These are phyloP conservation scores for Fusarium longipes DNA, from an alignment of 2,329 filamentous ascomycete species.

Conservation along the genomic window DNA sequence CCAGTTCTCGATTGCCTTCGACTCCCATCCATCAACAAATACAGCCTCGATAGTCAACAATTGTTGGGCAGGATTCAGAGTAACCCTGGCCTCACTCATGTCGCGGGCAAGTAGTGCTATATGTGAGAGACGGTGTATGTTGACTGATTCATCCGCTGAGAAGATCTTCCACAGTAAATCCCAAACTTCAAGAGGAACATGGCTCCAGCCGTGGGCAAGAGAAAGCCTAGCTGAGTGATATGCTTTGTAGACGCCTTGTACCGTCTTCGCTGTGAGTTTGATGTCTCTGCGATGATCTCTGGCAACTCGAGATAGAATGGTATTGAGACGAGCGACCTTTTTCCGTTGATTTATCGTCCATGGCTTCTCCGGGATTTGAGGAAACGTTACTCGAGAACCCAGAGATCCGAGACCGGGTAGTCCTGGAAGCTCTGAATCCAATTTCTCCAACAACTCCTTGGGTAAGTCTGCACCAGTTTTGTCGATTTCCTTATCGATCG, in stretches of 20 bases:
- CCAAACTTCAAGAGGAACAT: slow-evolving; percentile 71
- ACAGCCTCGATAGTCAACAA: slow-evolving; percentile 76
- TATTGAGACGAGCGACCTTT: slow-evolving; percentile 54
- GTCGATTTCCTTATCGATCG: slow-evolving; percentile 52
- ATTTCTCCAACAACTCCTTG: slow-evolving; percentile 49
- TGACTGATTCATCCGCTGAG: slow-evolving; percentile 61
- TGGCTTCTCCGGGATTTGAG: slow-evolving; percentile 52
- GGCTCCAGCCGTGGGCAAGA: slow-evolving; percentile 60
- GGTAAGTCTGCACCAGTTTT: slow-evolving; percentile 49
- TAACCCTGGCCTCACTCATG: slow-evolving; percentile 68
- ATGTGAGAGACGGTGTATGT: slow-evolving; percentile 69
- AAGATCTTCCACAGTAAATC: slow-evolving; percentile 73
- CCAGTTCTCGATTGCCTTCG: slow-evolving; percentile 72
- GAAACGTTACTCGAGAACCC: slow-evolving; percentile 41
- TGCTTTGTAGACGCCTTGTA: slow-evolving; percentile 59
- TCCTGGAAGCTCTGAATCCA: slow-evolving; percentile 47
- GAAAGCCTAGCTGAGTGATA: slow-evolving; percentile 60
- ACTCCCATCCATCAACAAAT: slow-evolving; percentile 70
- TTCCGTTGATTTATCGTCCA: slow-evolving; percentile 54
- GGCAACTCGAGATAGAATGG: slow-evolving; percentile 45
- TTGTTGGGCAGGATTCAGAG: slow-evolving; percentile 67
- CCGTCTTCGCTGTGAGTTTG: slow-evolving; percentile 50
- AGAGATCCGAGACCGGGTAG: slow-evolving; percentile 43
- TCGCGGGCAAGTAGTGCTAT: slow-evolving; percentile 72
- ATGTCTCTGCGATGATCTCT: slow-evolving; percentile 46